These are phyloP conservation scores for Talaromyces nanjingensis DNA, from an alignment of 495 filamentous ascomycete genomes.

Conservation along the genomic window DNA sequence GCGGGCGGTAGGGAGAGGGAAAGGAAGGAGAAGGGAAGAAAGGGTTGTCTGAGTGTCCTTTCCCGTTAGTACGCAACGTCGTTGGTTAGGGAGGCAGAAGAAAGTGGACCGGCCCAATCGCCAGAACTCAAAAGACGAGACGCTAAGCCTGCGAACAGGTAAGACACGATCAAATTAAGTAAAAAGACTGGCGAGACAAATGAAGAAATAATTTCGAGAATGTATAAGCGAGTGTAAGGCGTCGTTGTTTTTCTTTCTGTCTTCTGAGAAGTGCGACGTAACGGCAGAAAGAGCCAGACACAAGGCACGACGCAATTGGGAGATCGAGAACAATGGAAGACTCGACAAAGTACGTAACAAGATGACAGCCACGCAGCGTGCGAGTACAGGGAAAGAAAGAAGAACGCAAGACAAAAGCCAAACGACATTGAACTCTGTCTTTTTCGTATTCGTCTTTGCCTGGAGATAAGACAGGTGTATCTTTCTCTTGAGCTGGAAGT, in stretches of 20 bases:
- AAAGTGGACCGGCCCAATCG: constrained; percentile 4
- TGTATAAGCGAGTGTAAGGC: background rate
- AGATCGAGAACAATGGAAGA: background rate
- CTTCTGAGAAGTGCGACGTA: no score
- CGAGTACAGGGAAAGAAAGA: background rate
- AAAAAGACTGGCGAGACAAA: background rate
- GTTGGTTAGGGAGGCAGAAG: background rate
- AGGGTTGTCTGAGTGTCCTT: background rate
- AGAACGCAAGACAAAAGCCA: background rate
- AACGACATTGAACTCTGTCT: background rate
- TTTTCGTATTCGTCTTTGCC: background rate
- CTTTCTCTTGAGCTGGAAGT: background rate
- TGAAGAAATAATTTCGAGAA: background rate
- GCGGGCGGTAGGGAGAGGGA: background rate
- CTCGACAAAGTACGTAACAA: background rate
- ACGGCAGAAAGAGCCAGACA: no score
- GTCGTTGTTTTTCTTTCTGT: background rate
- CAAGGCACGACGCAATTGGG: background rate
- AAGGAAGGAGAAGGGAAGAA: background rate
- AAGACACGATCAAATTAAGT: background rate
- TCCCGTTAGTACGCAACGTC: background rate
- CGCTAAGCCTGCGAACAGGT: background rate
- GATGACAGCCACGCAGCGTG: background rate
- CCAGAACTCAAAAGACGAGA: background rate
- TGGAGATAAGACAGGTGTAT: background rate